Percentiles rank a stretch among this genome's conserved stretches.
Conservation (phyloP, 768 basidiomycete species). For the Candolleomyces aberdarensis region DNA sequence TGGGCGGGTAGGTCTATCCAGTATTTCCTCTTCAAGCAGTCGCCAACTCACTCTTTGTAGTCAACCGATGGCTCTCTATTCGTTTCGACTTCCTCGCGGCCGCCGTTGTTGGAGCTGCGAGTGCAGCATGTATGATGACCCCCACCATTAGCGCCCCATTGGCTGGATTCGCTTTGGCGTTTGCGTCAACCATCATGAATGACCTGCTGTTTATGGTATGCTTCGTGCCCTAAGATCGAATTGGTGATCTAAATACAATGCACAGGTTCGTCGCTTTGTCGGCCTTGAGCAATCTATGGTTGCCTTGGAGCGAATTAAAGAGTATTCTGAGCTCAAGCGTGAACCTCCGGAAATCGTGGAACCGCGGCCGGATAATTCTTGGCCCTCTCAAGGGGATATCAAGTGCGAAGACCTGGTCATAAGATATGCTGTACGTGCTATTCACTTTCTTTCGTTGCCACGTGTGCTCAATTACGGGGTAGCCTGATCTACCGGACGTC, state of each 20-base stretch:
- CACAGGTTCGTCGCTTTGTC: slow-evolving; percentile 73
- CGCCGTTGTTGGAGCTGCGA: slow-evolving; percentile 70
- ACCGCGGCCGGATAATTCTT: slow-evolving; percentile 73
- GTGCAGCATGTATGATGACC: slow-evolving; percentile 59
- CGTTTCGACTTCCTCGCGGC: slow-evolving; percentile 83
- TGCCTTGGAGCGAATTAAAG: slow-evolving; percentile 85
- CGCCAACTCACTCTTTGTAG: slow-evolving; percentile 29
- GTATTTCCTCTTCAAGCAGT: background rate
- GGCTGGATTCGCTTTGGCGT: slow-evolving; percentile 85
- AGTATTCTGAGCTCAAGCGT: slow-evolving; percentile 75
- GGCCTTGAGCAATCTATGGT: slow-evolving; percentile 92
- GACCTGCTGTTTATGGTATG: slow-evolving; percentile 67
- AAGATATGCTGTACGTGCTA: slow-evolving; percentile 66
- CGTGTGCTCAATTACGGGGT: background rate
- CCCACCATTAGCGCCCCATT: slow-evolving; percentile 75
- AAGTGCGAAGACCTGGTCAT: slow-evolving; percentile 74
- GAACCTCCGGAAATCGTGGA: slow-evolving; percentile 87
- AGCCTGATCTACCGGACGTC: slow-evolving; percentile 87
- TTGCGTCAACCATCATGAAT: slow-evolving; percentile 70
- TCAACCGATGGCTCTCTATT: slow-evolving; percentile 88
- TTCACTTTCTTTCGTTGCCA: slow-evolving; percentile 15
- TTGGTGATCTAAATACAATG: background rate
- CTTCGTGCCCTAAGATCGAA: background rate
- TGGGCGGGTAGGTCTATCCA: slow-evolving; percentile 61
- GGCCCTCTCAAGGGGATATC: slow-evolving; percentile 74